Percentiles rank a stretch among this genome's conserved stretches.
These are phyloP conservation scores for Omphalea diandra DNA, from an alignment of 441 rosid species.

Conservation along the genomic window DNA sequence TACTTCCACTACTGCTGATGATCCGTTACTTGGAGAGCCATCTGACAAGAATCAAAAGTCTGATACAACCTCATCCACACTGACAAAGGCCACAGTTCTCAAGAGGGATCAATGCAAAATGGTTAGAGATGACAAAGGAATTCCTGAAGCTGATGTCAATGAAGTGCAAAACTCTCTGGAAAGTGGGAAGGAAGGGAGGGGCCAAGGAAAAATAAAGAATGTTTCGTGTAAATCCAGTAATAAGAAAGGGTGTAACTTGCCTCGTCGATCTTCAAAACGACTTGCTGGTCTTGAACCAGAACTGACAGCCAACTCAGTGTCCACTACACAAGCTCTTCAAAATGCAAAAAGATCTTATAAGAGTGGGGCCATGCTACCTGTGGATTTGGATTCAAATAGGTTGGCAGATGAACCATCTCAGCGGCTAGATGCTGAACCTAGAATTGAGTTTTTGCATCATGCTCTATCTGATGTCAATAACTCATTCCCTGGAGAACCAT, in stretches of 20 bases:
- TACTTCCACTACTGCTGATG: conserved; percentile 5
- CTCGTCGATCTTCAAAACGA: conserved; percentile 35
- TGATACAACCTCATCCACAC: conserved; percentile 18
- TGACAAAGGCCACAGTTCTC: not conserved
- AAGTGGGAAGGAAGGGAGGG: conserved; percentile 6
- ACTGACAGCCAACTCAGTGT: not conserved
- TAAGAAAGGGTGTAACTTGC: conserved; percentile 29
- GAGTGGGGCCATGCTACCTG: conserved; percentile 14
- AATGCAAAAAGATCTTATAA: conserved; percentile 15
- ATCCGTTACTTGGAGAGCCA: conserved; percentile 15
- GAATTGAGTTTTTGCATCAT: conserved; percentile 1
- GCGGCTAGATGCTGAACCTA: conserved; percentile 16
- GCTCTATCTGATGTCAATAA: not conserved
- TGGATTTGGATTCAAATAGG: conserved; percentile 13
- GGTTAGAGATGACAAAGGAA: not conserved
- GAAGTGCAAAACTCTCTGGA: conserved; percentile 18
- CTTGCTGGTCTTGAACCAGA: conserved; percentile 31
- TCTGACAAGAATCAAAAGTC: conserved; percentile 25
- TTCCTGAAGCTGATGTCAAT: conserved; percentile 25
- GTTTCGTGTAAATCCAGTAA: conserved; percentile 18
- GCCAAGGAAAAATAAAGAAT: conserved; percentile 9
- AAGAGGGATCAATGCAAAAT: not conserved
- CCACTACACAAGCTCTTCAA: conserved; percentile 16
- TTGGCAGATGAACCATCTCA: conserved; percentile 6
- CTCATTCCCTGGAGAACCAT: conserved; percentile 4